phyloP scores from a whole-genome alignment of 23 red algal genomes.

The Gracilaria vermiculophylla region DNA sequence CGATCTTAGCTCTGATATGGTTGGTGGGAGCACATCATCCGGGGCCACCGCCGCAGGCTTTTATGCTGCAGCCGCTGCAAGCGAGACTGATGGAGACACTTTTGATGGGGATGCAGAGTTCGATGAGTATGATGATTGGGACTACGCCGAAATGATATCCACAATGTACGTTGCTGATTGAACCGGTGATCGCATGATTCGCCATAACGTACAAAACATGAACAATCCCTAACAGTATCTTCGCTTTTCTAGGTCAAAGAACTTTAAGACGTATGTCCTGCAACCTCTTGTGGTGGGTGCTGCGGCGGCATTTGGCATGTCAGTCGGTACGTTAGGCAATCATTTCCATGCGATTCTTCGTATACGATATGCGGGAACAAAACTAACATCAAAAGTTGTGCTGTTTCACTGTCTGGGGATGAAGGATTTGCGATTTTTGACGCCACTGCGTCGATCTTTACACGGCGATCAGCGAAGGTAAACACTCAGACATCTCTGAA shows the following conservation, averaged over 20 bases:
- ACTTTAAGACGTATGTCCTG: slow-evolving; percentile 63
- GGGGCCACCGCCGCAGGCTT: slow-evolving; percentile 35
- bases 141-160: slow-evolving; percentile 53
- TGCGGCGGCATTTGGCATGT: slow-evolving; percentile 84
- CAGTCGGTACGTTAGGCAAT: slow-evolving; percentile 55
- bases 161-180: slow-evolving; percentile 38
- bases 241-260: slow-evolving; percentile 42
- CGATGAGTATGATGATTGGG: slow-evolving; percentile 71
- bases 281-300: slow-evolving; percentile 90
- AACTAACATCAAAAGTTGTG: background rate
- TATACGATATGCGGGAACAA: background rate
- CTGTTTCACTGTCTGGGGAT: background rate
- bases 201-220: background rate
- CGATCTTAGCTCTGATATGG: background rate
- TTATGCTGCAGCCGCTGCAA: slow-evolving; percentile 41
- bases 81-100: slow-evolving; percentile 70
- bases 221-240: background rate
- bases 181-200: background rate
- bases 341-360: background rate
- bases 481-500: background rate
- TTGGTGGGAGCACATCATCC: slow-evolving; percentile 28
- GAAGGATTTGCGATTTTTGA: slow-evolving; percentile 66
- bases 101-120: slow-evolving; percentile 63
- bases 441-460: slow-evolving; percentile 48
- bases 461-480: background rate